Evolutionary conservation across 495 filamentous ascomycete species (phyloP), one percentile per base, ranked within the genome.

Genomic region (Amorphotheca resinae): DNA sequence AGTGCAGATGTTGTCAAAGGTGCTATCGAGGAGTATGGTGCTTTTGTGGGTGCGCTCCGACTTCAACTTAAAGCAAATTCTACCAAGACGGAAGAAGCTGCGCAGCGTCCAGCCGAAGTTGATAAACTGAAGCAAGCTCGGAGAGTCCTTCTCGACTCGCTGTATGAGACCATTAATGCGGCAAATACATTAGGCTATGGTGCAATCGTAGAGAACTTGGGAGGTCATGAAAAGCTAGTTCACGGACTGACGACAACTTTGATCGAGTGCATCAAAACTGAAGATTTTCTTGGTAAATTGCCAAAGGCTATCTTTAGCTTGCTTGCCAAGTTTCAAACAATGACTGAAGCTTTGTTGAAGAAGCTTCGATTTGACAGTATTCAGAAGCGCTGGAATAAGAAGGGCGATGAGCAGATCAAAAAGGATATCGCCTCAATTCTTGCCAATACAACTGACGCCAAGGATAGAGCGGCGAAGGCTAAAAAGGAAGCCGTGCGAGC

Each of bases 321-420:
- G 21, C 64, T 89, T 47, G 62, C 72, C 0, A 66, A 66, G 8
- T 81, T 84, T 51, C 66, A 73, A 8, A 81, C 69, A 2, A 67
- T 83, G 58, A 76, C 74, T 40, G 70, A 73, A 41, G 72, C 75
- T 15, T 50, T 76, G 4, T 64, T 84, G 16, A 68, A 75, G 40
- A 77, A 72, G 44, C 75, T 76, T 15, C 88, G 87, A 50, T 64
- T 91, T 30, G 66, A 73, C 22, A 77, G 74, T 41, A 58, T 81
- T 9, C 59, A 77, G 2, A 70, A 73, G 3, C 72, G 75, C 37
- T 74, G 82, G 33, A 62, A 70, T 18, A 83, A 81, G 56, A 75
- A 75, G 44, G 80, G 83, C 3, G 76, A 79, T 41, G 70, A 72
- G 3, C 64, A 75, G 26, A 72, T 70, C 3, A 80, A 78, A 9